phyloP scores from a whole-genome alignment of 2,329 filamentous ascomycete genomes.

The Cadophora sp. region DNA sequence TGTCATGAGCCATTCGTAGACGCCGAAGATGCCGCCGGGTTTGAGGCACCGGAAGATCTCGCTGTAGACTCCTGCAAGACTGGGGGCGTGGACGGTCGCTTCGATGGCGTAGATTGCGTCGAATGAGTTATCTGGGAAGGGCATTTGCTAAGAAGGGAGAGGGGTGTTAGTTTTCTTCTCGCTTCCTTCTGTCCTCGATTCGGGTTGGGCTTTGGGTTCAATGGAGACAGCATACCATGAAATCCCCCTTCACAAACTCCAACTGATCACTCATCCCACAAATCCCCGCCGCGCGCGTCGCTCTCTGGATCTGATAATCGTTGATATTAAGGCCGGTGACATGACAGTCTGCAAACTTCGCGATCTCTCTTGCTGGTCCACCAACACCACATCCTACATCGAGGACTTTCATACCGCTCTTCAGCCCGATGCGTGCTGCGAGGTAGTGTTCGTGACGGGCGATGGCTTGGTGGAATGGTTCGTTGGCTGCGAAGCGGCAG shows the following conservation, averaged over 20 bases:
- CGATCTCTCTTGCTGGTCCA: conserved; percentile 93
- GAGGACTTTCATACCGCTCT: conserved; percentile 86
- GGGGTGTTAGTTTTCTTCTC: not conserved
- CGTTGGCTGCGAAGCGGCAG: conserved; percentile 87
- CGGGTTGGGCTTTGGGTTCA: not conserved
- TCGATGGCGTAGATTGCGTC: conserved; percentile 98
- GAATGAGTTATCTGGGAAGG: conserved; percentile 89
- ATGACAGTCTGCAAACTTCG: conserved; percentile 91
- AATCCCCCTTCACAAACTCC: conserved; percentile 91
- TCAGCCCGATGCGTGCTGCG: conserved; percentile 84
- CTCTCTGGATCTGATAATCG: conserved; percentile 97
- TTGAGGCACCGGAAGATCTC: conserved; percentile 96
- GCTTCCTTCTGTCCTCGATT: not conserved
- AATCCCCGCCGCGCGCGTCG: conserved; percentile 82
- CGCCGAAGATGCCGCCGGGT: conserved; percentile 93
- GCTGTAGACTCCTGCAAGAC: conserved; percentile 88
- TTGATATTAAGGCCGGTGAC: conserved; percentile 98
- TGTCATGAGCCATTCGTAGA: conserved; percentile 99
- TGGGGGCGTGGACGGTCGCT: conserved; percentile 93
- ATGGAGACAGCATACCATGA: conserved; percentile 68
- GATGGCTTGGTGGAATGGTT: conserved; percentile 89
- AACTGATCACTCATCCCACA: conserved; percentile 83
- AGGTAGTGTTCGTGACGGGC: conserved; percentile 98
- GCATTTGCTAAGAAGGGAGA: conserved; percentile 73
- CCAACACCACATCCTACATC: conserved; percentile 98